These are phyloP conservation scores for Penicillium crustosum DNA, from an alignment of 2,329 filamentous ascomycete genomes.

Conservation along the genomic window DNA sequence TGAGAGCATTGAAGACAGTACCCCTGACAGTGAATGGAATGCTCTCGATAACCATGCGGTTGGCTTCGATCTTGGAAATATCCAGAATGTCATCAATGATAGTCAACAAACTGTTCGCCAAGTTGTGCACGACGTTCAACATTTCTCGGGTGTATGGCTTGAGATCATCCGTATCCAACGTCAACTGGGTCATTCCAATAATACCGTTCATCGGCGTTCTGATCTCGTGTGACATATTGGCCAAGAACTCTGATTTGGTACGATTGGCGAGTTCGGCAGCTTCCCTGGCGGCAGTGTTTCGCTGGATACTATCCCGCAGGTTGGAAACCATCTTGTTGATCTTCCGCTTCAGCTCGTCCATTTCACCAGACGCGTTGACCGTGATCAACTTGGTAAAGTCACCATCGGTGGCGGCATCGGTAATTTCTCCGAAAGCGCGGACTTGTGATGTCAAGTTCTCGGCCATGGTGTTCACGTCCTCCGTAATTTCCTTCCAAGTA, in stretches of 20 bases:
- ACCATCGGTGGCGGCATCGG: slow-evolving; percentile 93
- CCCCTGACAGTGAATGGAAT: slow-evolving; percentile 93
- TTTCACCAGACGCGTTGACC: slow-evolving; percentile 95
- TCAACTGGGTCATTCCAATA: slow-evolving; percentile 96
- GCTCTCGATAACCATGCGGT: slow-evolving; percentile 97
- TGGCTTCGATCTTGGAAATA: slow-evolving; percentile 80
- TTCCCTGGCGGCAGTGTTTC: slow-evolving; percentile 92
- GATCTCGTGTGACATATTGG: slow-evolving; percentile 99
- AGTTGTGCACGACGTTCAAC: slow-evolving; percentile 95
- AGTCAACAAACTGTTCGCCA: slow-evolving; percentile 92
- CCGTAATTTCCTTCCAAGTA: slow-evolving; percentile 97
- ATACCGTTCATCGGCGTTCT: slow-evolving; percentile 97
- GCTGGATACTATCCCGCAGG: slow-evolving; percentile 89
- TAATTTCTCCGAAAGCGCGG: slow-evolving; percentile 95
- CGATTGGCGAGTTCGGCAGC: slow-evolving; percentile 95
- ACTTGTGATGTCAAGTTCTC: slow-evolving; percentile 90
- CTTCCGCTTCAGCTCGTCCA: slow-evolving; percentile 98
- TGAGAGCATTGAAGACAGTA: slow-evolving; percentile 95
- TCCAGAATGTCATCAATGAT: slow-evolving; percentile 84
- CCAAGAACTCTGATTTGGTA: slow-evolving; percentile 96
- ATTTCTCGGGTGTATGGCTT: slow-evolving; percentile 96
- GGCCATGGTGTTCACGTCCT: slow-evolving; percentile 92
- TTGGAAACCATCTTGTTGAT: slow-evolving; percentile 99
- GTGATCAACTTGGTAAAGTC: slow-evolving; percentile 97
- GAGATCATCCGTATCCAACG: slow-evolving; percentile 89